Conservation (phyloP, 306 rosid genomes). For the Mimosa bimucronata region DNA sequence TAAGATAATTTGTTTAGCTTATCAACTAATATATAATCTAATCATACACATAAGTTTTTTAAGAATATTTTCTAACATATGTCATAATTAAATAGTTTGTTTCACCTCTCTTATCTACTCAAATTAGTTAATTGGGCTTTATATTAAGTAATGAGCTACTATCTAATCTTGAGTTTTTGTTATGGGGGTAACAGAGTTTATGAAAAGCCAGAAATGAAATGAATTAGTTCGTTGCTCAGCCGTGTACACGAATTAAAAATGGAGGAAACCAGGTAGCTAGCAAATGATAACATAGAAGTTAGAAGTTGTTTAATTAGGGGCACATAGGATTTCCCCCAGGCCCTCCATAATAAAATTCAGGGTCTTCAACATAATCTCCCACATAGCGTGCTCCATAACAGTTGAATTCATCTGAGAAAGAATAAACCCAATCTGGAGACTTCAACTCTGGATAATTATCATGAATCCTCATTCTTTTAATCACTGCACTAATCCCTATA, state of each 20-base stretch:
- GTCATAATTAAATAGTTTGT: no score
- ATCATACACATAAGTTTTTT: no score
- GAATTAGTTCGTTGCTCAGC: neutral
- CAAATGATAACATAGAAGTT: neutral
- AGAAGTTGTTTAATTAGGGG: conserved; percentile 38
- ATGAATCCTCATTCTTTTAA: conserved; percentile 55
- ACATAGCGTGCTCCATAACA: conserved; percentile 45
- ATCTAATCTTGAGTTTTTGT: no score
- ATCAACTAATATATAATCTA: no score
- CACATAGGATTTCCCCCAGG: conserved; percentile 59
- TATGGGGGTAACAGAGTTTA: no score
- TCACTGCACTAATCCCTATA: conserved; percentile 8
- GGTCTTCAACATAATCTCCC: conserved; percentile 57
- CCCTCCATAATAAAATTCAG: conserved; percentile 65
- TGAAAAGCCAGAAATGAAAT: neutral
- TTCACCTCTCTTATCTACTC: no score
- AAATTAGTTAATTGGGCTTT: no score
- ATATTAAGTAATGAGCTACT: no score
- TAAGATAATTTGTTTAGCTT: no score
- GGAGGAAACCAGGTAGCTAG: neutral
- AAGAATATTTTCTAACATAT: no score
- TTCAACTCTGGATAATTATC: conserved; percentile 53
- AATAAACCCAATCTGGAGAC: conserved; percentile 44
- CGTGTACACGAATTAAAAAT: neutral
- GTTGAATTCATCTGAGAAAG: conserved; percentile 51